Base-by-base conservation (phyloP, 805 yeast genomes). In the Candida oleophila region DNA sequence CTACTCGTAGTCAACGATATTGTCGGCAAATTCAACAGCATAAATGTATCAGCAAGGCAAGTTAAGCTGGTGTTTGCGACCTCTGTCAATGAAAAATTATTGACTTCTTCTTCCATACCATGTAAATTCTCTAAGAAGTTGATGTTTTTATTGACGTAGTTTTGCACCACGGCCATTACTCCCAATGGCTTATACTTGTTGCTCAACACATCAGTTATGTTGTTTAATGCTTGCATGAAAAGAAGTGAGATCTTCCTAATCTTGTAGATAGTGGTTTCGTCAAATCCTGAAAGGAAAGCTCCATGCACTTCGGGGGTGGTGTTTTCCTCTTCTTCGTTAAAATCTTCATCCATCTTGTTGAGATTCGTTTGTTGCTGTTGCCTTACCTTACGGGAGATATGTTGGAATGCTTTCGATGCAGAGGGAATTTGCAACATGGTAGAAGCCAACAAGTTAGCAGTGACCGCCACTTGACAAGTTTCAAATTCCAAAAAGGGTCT, bases 381-480 rank as follows among this genome's bases (percentile, higher is more conserved):
- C 22, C 46, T 35, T 15, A 38, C 49, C 33, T 44, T 44, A 22
- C 42, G 47, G 20, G 61, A 45, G 20, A 66, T 48, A 15, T 56
- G 50, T 32, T 61, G 64, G 16, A 76, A 55, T 37, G 62, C 60
- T 22, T 59, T 56, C 1, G 74, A 55, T 12, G 79, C 82, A 38
- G 71, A 59, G 22, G 78, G 72, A 40, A 78, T 61, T 48, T 75
- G 75, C 37, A 80, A 59, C 71, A 80, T 77, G 15, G 81, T 69
- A 51, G 82, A 77, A 11, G 85, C 82, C 47, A 81, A 49, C 44
- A 80, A 55, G 49, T 77, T 73, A 25, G 81, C 78, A 2, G 82
- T 65, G 19, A 75, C 59, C 1, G 85, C 71, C 21, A 77, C 69
- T 19, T 77, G 58, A 1, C 82, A 73, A 1, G 78, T 55, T 9